A percentile compares a stretch with the other conserved stretches of the same genome.
These are phyloP conservation scores for Microbotryum violaceum DNA, from an alignment of 1,284 basidiomycete genomes.

Conservation along the genomic window DNA sequence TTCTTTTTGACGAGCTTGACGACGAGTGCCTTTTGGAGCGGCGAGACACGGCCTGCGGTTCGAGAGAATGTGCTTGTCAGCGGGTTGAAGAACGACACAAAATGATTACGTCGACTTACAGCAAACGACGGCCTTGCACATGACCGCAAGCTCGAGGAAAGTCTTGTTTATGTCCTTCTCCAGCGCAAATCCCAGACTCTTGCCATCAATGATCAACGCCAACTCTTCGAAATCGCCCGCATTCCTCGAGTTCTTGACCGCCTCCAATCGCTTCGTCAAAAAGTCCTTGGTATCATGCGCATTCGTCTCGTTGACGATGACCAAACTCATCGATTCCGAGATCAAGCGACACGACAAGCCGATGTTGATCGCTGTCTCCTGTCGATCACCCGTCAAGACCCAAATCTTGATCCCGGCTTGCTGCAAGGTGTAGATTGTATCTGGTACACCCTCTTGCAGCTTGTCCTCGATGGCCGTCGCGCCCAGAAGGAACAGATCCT, in stretches of 20 bases:
- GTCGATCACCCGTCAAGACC: conserved; percentile 95
- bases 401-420: conserved; percentile 98
- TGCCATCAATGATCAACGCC: conserved; percentile 92
- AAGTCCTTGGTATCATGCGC: conserved; percentile 76
- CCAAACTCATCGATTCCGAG: conserved; percentile 96
- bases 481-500: conserved; percentile 82
- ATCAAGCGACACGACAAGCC: conserved; percentile 94
- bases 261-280: conserved; percentile 74
- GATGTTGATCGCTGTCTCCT: conserved; percentile 99
- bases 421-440: conserved; percentile 94
- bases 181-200: conserved; percentile 83
- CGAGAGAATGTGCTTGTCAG: neutral
- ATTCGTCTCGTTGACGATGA: conserved; percentile 88
- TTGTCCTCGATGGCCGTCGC: conserved; percentile 99
- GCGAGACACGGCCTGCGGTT: conserved; percentile 82
- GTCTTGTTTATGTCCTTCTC: conserved; percentile 82
- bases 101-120: conserved; percentile 53
- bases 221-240: conserved; percentile 89
- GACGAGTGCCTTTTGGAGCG: conserved; percentile 93
- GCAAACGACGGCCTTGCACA: conserved; percentile 97
- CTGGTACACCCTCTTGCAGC: conserved; percentile 95
- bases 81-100: neutral
- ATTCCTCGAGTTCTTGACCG: conserved; percentile 85
- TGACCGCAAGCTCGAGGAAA: conserved; percentile 90
- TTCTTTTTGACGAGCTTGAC: conserved; percentile 99